Percentiles rank a stretch among this genome's conserved stretches.
These are phyloP conservation scores for Phaffia australis DNA, from an alignment of 768 basidiomycete species.

Conservation along the genomic window DNA sequence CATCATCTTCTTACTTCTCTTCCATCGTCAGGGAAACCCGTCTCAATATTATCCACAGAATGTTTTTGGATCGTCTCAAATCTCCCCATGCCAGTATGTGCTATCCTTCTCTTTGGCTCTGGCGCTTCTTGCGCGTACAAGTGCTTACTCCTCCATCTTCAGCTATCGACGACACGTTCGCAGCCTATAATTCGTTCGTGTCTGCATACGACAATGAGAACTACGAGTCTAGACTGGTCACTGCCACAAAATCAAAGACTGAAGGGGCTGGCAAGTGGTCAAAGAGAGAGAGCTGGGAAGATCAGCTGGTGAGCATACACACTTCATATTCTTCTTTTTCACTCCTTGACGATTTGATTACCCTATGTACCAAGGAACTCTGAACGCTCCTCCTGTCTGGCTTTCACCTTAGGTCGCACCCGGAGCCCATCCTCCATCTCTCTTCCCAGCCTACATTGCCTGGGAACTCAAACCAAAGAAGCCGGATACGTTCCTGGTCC, in stretches of 20 bases:
- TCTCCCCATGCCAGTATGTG: conserved; percentile 64
- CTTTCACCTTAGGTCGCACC: neutral
- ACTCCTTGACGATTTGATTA: too few species aligned
- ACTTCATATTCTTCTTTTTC: neutral
- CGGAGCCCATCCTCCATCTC: neutral
- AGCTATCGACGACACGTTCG: conserved; percentile 73
- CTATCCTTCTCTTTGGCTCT: neutral
- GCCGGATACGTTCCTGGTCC: conserved; percentile 29
- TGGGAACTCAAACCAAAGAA: conserved; percentile 33
- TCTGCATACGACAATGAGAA: conserved; percentile 60
- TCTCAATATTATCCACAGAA: conserved; percentile 47
- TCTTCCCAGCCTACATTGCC: conserved; percentile 30
- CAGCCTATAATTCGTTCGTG: conserved; percentile 80
- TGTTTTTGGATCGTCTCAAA: conserved; percentile 57
- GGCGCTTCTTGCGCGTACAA: neutral
- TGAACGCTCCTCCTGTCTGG: neutral
- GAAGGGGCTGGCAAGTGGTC: conserved; percentile 1
- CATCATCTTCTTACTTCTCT: neutral
- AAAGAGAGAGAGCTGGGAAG: conserved; percentile 21
- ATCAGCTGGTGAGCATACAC: conserved; percentile 9
- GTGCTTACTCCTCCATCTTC: neutral
- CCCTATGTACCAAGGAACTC: neutral
- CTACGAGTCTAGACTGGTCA: conserved; percentile 65
- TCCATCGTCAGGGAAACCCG: conserved; percentile 40
- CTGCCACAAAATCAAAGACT: conserved; percentile 58